Evolutionary conservation across 1,284 basidiomycete genomes (phyloP).

Genomic region (Cystobasidium slooffiae): DNA sequence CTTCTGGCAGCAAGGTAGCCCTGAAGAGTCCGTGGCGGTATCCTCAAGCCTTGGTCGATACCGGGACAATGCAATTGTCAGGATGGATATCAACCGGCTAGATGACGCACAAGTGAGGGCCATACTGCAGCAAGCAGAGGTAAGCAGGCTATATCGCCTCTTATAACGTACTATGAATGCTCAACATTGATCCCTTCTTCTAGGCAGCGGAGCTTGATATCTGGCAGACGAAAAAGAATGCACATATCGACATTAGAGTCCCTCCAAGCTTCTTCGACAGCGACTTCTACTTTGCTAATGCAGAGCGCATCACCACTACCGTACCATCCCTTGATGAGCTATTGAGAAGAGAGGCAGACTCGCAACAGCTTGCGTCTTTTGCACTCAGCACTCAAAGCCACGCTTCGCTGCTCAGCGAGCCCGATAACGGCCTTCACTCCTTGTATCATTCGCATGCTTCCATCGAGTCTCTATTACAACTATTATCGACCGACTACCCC

Average conservation of each 20-base stretch:
- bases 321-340: neutral
- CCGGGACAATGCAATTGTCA: neutral
- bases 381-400: neutral
- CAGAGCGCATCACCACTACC: neutral
- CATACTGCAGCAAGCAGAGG: slow-evolving; percentile 6
- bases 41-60: neutral
- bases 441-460: slow-evolving; percentile 48
- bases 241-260: slow-evolving; percentile 10
- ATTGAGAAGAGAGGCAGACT: neutral
- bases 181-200: neutral
- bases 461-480: slow-evolving; percentile 41
- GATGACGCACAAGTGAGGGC: neutral
- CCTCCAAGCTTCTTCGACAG: slow-evolving; percentile 1
- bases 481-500: slow-evolving; percentile 40
- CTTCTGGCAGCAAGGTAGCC: neutral
- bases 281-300: neutral
- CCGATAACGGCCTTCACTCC: slow-evolving; percentile 44
- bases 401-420: neutral
- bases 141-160: neutral
- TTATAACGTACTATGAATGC: neutral
- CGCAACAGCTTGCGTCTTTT: neutral
- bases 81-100: neutral
- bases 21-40: neutral
- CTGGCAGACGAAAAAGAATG: slow-evolving; percentile 12
- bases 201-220: slow-evolving; percentile 17